Conservation (phyloP, 805 yeast genomes). For the Barnettozyma wickerhamii region DNA sequence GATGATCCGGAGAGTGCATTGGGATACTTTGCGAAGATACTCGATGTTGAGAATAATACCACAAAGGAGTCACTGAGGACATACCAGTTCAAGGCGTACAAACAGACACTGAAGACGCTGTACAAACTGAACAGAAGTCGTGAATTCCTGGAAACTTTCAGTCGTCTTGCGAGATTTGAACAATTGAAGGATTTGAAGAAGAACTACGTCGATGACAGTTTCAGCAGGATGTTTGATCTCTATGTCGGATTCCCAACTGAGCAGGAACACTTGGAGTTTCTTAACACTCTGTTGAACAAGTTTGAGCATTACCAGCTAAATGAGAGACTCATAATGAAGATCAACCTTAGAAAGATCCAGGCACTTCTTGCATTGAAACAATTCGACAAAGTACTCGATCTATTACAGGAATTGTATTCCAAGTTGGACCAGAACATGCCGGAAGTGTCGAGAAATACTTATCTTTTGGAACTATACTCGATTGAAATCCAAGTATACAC, state of each 20-base stretch:
- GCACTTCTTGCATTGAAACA: constrained; percentile 27
- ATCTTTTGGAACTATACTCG: constrained; percentile 60
- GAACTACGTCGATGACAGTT: constrained; percentile 29
- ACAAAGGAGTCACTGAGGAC: constrained; percentile 28
- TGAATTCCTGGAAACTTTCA: constrained; percentile 9
- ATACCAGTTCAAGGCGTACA: constrained; percentile 21
- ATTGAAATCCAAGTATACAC: constrained; percentile 55
- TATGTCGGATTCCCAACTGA: constrained; percentile 17
- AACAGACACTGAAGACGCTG: constrained; percentile 22
- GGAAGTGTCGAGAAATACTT: constrained; percentile 43
- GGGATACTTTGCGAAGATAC: constrained; percentile 12
- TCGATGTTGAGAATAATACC: constrained; percentile 32
- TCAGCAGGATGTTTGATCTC: constrained; percentile 37
- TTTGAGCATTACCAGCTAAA: constrained; percentile 16
- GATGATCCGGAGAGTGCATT: constrained; percentile 23
- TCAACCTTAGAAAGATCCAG: constrained; percentile 42
- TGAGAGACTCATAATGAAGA: constrained; percentile 44
- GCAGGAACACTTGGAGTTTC: constrained; percentile 25
- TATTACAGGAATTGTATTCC: constrained; percentile 35
- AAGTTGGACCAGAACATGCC: constrained; percentile 33
- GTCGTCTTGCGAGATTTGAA: constrained; percentile 10
- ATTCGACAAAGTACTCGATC: constrained; percentile 29
- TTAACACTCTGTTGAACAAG: constrained; percentile 27
- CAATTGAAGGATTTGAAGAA: constrained; percentile 16
- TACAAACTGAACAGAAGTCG: constrained; percentile 17